Evolutionary conservation across 108 stramenopile species (phyloP), one percentile per base, ranked within the genome.

Genomic region (Nitzschia sp.): DNA sequence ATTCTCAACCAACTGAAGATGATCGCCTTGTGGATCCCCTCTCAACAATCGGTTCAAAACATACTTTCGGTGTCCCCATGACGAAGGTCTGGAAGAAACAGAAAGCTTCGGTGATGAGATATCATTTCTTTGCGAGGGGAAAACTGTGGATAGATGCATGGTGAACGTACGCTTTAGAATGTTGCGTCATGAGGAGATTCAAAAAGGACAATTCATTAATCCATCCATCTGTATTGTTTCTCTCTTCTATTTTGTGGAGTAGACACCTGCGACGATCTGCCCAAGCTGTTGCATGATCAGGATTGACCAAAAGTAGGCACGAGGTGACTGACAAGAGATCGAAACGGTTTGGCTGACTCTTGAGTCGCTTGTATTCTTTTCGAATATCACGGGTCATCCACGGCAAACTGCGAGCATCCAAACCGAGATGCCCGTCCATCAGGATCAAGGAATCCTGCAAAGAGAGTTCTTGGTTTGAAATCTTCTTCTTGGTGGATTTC

Each of bases 231-330:
- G 12, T 29, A 11, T 39, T 14, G 3, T 67, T 55, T 7, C 56
- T 34, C 29, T 34, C 43, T 51, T 20, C 38, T 3, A 20, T 55
- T 14, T 19, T 43, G 24, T 20, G 57, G 24, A 70, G 11, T 14
- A 76, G 21, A 34, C 46, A 51, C 25, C 82, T 54, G 34, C 72
- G 63, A 12, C 82, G 71, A 72, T 83, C 82, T 0, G 74, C 74
- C 82, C 82, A 83, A 11, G 76, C 82, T 6, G 82, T 83, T 7
- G 79, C 61, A 73, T 83, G 76, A 68, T 83, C 82, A 17, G 82
- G 82, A 73, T 78, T 74, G 7, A 79, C 68, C 48, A 83, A 52
- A 22, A 83, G 46, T 2, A 83, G 59, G 54, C 79, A 80, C 12
- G 70, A 57, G 24, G 73, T 48, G 69, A 5, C 19, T 38, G 17